Base-by-base conservation (phyloP, 2,329 filamentous ascomycete genomes). In the Pseudovirgaria hyperparasitica region DNA sequence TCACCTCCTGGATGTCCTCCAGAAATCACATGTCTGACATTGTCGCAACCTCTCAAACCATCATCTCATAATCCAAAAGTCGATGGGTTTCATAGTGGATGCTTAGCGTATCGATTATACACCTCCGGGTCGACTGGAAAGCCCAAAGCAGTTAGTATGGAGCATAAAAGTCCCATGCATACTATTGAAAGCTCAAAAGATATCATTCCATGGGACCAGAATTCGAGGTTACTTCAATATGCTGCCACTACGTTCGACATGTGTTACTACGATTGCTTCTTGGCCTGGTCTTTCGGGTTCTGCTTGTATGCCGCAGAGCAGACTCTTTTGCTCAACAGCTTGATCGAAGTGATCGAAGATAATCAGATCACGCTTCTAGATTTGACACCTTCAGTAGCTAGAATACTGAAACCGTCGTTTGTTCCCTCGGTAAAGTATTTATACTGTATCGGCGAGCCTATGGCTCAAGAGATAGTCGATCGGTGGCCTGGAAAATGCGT, bases 191-290 rank as follows among this genome's bases (percentile, higher is more conserved):
- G 47, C 25, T 58, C 56, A 2, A 42, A 44, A 27, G 29, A 38
- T 2, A 28, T 55, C 6, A 40, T 60, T n/a, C 56, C 56, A 7
- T 60, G 57, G 56, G 43, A 35, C 7, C 18, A 36, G 13, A 35
- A 42, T 12, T 57, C 54, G 9, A 43, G 54, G 19, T 39, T 61
- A 6, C 35, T 61, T 8, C 57, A 61, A 31, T 61, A 58, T 32
- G 57, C 57, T 17, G 55, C 55, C 8, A 46, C 43, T 4, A 56
- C 53, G 6, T 59, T 58, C 30, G 57, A 61, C 31, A 61, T 61
- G 57, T 61, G 57, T 31, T 60, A 60, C 33, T 61, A 57, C 28
- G 57, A 61, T 34, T 60, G 57, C 39, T 60, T 61, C 33, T 42
- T 61, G 27, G 55, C 56, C 8, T 60, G 57, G 57, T 48, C 47